Conservation (phyloP, 257 asterid species). For the Solanum chilense region DNA sequence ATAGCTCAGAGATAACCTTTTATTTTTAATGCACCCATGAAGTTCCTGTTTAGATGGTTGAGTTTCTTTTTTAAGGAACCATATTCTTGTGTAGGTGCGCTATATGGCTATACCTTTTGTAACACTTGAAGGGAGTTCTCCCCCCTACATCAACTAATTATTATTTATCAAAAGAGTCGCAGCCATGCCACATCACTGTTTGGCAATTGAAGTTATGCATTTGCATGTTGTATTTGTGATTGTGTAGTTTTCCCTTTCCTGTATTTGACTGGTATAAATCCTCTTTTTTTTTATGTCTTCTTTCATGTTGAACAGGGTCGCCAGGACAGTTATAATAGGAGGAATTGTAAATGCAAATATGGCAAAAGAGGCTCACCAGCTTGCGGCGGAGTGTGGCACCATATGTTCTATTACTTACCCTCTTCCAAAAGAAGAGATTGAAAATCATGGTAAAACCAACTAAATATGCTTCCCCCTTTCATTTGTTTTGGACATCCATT, state of each 20-base stretch:
- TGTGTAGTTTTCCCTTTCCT: background rate
- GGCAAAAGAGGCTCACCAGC: slow-evolving; percentile 76
- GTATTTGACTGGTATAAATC: background rate
- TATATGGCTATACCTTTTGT: background rate
- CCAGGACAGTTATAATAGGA: slow-evolving; percentile 82
- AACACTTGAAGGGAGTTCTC: background rate
- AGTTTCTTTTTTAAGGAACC: background rate
- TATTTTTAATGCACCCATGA: background rate
- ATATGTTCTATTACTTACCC: slow-evolving; percentile 66
- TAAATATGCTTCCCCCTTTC: background rate
- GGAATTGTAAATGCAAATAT: slow-evolving; percentile 58
- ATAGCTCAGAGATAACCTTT: background rate
- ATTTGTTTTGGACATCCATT: background rate
- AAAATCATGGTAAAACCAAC: slow-evolving; percentile 54
- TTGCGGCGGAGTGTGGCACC: slow-evolving; percentile 55
- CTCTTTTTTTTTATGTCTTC: background rate
- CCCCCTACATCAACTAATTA: background rate
- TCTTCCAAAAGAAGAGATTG: slow-evolving; percentile 63
- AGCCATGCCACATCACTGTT: background rate
- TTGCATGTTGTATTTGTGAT: background rate
- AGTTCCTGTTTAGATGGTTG: background rate
- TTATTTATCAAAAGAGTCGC: background rate
- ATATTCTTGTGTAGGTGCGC: background rate
- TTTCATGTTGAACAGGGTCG: slow-evolving; percentile 57
- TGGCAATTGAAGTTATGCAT: background rate